These are phyloP conservation scores for Schoenoplectus triqueter DNA, from an alignment of 202 grass and related monocot genomes.

Conservation along the genomic window DNA sequence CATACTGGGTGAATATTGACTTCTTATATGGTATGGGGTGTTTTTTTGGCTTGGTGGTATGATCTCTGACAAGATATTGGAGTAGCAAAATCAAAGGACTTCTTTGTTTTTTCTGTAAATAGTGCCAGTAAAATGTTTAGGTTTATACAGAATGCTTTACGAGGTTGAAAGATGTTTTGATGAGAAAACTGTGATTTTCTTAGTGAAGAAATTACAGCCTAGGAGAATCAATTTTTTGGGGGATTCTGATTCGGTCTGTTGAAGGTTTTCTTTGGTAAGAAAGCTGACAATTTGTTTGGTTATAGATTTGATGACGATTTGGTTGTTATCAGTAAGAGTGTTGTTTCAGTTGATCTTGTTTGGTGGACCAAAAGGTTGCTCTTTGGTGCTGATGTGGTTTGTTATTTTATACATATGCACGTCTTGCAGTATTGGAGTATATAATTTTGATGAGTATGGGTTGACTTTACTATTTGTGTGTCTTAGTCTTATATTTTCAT, in stretches of 20 bases:
- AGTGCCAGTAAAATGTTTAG: slow-evolving; percentile 30
- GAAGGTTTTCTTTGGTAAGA: slow-evolving; percentile 16
- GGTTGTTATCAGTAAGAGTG: slow-evolving; percentile 10
- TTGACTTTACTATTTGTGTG: not conserved
- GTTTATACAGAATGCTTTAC: slow-evolving; percentile 15
- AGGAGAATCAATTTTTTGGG: slow-evolving; percentile 1
- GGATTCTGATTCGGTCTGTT: slow-evolving; percentile 34
- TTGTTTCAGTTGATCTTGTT: slow-evolving; percentile 19
- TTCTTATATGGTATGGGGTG: not conserved
- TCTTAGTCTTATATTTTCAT: slow-evolving; percentile 8
- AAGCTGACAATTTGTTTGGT: slow-evolving; percentile 7
- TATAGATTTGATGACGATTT: slow-evolving; percentile 34
- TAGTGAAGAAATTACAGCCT: slow-evolving; percentile 20
- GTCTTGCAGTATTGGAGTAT: slow-evolving; percentile 21
- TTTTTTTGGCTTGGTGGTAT: slow-evolving; percentile 1
- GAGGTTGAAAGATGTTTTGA: not conserved
- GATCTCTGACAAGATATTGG: slow-evolving; percentile 10
- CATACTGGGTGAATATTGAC: not conserved
- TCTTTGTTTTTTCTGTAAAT: slow-evolving; percentile 27
- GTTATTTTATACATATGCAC: not conserved
- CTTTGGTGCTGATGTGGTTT: not conserved
- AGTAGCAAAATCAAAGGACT: not conserved
- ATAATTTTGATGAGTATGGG: slow-evolving; percentile 24
- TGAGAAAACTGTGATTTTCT: slow-evolving; percentile 13
- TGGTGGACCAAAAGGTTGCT: slow-evolving; percentile 9